Percentiles rank a stretch among this genome's conserved stretches.
Evolutionary conservation across 1,139 yeast species (phyloP).

Genomic region (Hansenula lynferdii): DNA sequence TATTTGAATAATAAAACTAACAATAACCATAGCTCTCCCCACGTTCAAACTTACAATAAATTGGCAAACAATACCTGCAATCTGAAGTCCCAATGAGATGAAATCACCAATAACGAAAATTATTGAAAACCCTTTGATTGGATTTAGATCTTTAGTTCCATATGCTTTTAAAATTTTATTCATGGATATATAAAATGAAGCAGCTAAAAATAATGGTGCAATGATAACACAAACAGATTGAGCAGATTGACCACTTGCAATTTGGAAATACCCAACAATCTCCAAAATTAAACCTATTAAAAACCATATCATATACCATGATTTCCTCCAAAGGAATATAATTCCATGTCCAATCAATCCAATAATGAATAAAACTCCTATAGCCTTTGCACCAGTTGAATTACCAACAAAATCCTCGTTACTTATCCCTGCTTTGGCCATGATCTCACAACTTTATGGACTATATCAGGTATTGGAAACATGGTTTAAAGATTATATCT

Average conservation of each 20-base stretch:
- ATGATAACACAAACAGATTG: neutral
- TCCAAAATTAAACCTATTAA: neutral
- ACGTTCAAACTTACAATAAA: neutral
- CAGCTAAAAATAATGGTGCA: neutral
- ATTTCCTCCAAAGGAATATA: neutral
- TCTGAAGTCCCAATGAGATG: neutral
- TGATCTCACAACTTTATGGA: too few species aligned
- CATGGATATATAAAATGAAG: neutral
- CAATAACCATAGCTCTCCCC: neutral
- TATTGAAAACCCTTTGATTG: neutral
- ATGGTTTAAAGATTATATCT: too few species aligned
- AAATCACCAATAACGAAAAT: neutral
- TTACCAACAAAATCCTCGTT: neutral
- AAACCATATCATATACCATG: neutral
- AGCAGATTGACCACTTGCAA: neutral
- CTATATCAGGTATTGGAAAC: too few species aligned
- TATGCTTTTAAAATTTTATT: neutral
- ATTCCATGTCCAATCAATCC: neutral
- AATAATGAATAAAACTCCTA: neutral
- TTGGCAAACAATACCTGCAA: neutral
- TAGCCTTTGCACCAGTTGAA: neutral
- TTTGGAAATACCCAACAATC: neutral
- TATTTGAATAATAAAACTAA: neutral
- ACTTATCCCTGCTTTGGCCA: too few species aligned
- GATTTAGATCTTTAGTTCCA: neutral